phyloP scores from a whole-genome alignment of 257 asterid genomes.

The Nyctanthes arbortristis region DNA sequence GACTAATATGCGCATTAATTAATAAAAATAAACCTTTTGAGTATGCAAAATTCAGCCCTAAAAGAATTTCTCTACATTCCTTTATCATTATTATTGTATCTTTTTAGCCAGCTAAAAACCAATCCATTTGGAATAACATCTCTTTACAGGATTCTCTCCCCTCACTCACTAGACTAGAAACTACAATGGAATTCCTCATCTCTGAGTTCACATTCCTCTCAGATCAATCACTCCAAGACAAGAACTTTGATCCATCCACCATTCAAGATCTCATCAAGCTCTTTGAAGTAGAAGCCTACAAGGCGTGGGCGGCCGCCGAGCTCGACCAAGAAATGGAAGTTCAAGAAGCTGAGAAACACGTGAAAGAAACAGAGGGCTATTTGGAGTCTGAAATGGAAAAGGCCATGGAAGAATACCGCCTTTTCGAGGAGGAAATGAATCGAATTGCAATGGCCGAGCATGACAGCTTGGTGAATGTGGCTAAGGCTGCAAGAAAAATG shows the following conservation, averaged over 20 bases:
- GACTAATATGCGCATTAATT: no score
- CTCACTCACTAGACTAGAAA: constrained; percentile 2
- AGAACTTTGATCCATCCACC: constrained; percentile 68
- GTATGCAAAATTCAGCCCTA: no score
- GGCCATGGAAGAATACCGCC: constrained; percentile 83
- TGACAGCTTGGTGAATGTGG: constrained; percentile 44
- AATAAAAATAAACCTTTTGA: no score
- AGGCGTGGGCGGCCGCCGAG: constrained; percentile 87
- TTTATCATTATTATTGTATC: background rate
- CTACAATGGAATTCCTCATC: constrained; percentile 72
- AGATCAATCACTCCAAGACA: constrained; percentile 61
- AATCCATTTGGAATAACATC: constrained; percentile 3
- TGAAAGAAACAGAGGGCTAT: constrained; percentile 58
- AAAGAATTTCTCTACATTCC: background rate
- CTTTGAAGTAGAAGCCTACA: constrained; percentile 82
- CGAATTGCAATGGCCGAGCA: constrained; percentile 41
- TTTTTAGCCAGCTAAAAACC: constrained; percentile 1
- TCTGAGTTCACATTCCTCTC: constrained; percentile 67
- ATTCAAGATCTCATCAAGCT: constrained; percentile 75
- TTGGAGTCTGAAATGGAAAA: constrained; percentile 77
- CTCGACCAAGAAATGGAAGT: constrained; percentile 48
- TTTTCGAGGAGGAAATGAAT: constrained; percentile 81
- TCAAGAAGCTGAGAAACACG: constrained; percentile 30
- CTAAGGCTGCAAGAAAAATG: constrained; percentile 57
- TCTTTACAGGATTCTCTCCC: constrained; percentile 27